A percentile compares a stretch with the other conserved stretches of the same genome.
Conservation (phyloP, 257 asterid species). For the Solanum pinnatisectum region DNA sequence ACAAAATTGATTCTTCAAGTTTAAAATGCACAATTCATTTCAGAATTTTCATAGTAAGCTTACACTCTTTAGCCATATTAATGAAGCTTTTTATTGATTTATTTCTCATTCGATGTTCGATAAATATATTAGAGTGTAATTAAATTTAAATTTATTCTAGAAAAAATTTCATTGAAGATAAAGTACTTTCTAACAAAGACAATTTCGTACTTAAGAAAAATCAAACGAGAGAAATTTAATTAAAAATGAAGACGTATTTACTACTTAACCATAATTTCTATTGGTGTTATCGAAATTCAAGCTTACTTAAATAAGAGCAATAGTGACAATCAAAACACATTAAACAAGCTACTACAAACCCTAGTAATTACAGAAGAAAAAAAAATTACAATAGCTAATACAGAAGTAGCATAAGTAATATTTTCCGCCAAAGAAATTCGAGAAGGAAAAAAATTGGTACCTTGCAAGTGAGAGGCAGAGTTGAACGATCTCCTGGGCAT, state of each 20-base stretch:
- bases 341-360: neutral
- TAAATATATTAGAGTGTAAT: no score
- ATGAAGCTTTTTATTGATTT: no score
- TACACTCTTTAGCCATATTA: no score
- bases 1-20: neutral
- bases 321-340: neutral
- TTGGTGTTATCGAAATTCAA: no score
- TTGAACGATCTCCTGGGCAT: neutral
- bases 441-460: neutral
- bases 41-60: no score
- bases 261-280: neutral
- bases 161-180: no score
- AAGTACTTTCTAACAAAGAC: no score
- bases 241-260: no score
- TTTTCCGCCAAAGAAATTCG: neutral
- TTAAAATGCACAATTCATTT: neutral
- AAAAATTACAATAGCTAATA: neutral
- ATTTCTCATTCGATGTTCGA: no score
- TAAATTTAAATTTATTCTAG: no score
- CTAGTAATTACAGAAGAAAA: neutral
- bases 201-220: no score
- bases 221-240: rapidly evolving
- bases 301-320: no score
- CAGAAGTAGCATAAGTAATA: neutral
- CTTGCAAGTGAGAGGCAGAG: neutral